A percentile compares a stretch with the other conserved stretches of the same genome.
Conservation (phyloP, 768 basidiomycete species). For the Termitomyces eurrhizus region DNA sequence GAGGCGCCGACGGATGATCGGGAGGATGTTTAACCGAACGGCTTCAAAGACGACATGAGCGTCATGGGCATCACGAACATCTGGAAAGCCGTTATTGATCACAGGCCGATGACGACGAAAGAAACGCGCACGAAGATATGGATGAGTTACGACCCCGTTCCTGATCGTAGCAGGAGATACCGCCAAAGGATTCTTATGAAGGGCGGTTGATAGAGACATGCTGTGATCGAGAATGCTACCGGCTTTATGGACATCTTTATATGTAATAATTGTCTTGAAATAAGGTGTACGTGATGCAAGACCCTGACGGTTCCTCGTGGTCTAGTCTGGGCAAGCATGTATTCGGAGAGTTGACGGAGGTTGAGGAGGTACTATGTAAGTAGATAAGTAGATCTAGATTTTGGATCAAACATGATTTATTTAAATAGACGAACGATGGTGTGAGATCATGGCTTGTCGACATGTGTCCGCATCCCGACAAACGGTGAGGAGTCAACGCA, state of each 20-base stretch:
- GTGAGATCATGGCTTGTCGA: background rate
- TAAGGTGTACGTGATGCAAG: constrained; percentile 24
- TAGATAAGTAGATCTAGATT: constrained; percentile 15
- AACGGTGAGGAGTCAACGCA: too few species aligned
- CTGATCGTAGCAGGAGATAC: constrained; percentile 18
- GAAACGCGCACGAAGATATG: constrained; percentile 38
- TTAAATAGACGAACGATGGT: constrained; percentile 13
- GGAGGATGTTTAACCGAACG: constrained; percentile 64
- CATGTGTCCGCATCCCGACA: background rate
- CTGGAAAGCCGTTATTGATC: constrained; percentile 27
- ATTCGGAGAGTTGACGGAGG: constrained; percentile 40
- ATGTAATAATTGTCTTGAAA: constrained; percentile 13
- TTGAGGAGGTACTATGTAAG: constrained; percentile 27
- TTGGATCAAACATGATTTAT: constrained; percentile 9
- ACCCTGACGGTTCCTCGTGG: constrained; percentile 24
- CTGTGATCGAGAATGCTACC: constrained; percentile 12
- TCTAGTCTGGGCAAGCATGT: background rate
- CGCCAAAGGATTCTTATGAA: constrained; percentile 20
- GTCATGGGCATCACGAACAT: constrained; percentile 76
- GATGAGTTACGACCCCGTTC: constrained; percentile 40
- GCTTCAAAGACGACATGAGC: constrained; percentile 76
- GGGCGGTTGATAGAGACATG: constrained; percentile 17
- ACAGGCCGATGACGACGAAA: background rate
- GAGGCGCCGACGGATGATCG: constrained; percentile 69
- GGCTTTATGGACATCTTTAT: constrained; percentile 18